Evolutionary conservation across 108 stramenopile genomes (phyloP).

Genomic region (Cyclotella atomus): DNA sequence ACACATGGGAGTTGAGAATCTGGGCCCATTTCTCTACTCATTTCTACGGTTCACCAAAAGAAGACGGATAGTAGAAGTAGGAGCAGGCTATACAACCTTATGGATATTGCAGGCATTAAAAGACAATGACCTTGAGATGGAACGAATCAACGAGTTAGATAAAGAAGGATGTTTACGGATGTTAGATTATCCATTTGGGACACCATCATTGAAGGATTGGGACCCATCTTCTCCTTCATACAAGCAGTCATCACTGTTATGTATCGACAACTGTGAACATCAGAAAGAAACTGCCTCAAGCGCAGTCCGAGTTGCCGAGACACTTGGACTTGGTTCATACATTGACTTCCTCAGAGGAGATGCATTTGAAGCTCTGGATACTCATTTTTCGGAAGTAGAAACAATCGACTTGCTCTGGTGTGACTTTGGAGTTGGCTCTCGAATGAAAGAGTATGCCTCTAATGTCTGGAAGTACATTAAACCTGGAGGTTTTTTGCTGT

Average conservation of each 20-base stretch:
- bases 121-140: conserved; percentile 85
- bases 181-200: conserved; percentile 76
- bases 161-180: conserved; percentile 52
- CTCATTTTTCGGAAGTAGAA: conserved; percentile 41
- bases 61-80: conserved; percentile 76
- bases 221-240: conserved; percentile 11
- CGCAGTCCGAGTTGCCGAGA: conserved; percentile 64
- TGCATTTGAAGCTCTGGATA: conserved; percentile 67
- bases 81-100: conserved; percentile 85
- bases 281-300: conserved; percentile 80
- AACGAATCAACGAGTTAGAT: conserved; percentile 57
- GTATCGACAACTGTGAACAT: conserved; percentile 86
- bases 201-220: conserved; percentile 38
- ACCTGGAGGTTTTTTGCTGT: conserved; percentile 79
- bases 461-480: conserved; percentile 62
- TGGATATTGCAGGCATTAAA: conserved; percentile 77
- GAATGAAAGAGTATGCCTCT: conserved; percentile 68
- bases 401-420: conserved; percentile 86
- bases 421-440: conserved; percentile 86
- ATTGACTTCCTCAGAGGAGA: conserved; percentile 69
- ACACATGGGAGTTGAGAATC: conserved; percentile 89
- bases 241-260: conserved; percentile 53
- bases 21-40: conserved; percentile 73
- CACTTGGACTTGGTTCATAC: conserved; percentile 68
- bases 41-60: conserved; percentile 76